phyloP scores from a whole-genome alignment of 768 basidiomycete genomes.

The Mycena capillaripes region DNA sequence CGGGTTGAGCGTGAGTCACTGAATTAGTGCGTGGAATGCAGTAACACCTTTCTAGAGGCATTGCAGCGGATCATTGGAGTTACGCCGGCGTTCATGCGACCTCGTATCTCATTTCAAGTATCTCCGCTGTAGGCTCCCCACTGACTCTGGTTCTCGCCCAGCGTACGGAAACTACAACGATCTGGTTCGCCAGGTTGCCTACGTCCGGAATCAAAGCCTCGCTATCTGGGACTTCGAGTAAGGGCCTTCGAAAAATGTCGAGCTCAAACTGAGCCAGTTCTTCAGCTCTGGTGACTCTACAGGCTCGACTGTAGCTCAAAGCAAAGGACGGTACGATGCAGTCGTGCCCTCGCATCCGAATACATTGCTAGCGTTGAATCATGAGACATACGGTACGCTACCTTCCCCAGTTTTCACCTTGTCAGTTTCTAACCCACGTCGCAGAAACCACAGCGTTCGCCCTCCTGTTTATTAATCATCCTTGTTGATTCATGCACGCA shows the following conservation, averaged over 20 bases:
- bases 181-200: conserved; percentile 56
- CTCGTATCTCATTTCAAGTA: conserved; percentile 46
- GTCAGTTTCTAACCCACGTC: not conserved
- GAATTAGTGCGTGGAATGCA: not conserved
- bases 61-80: conserved; percentile 58
- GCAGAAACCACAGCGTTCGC: conserved; percentile 24
- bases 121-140: not conserved
- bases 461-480: not conserved
- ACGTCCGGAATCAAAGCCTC: conserved; percentile 51
- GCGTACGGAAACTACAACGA: conserved; percentile 64
- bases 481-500: not conserved
- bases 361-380: conserved; percentile 1
- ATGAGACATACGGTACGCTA: conserved; percentile 16
- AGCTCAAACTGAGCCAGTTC: not conserved
- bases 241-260: not conserved
- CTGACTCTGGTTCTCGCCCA: conserved; percentile 19
- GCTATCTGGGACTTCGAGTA: conserved; percentile 58
- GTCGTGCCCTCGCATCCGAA: conserved; percentile 19
- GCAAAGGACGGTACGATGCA: conserved; percentile 46
- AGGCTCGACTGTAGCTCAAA: conserved; percentile 45
- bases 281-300: conserved; percentile 55
- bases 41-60: conserved; percentile 48
- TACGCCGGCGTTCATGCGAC: conserved; percentile 62
- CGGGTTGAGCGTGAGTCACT: conserved; percentile 54
- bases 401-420: not conserved